phyloP scores from a whole-genome alignment of 1,284 basidiomycete genomes.

The Pseudozyma tsukubaensis region DNA sequence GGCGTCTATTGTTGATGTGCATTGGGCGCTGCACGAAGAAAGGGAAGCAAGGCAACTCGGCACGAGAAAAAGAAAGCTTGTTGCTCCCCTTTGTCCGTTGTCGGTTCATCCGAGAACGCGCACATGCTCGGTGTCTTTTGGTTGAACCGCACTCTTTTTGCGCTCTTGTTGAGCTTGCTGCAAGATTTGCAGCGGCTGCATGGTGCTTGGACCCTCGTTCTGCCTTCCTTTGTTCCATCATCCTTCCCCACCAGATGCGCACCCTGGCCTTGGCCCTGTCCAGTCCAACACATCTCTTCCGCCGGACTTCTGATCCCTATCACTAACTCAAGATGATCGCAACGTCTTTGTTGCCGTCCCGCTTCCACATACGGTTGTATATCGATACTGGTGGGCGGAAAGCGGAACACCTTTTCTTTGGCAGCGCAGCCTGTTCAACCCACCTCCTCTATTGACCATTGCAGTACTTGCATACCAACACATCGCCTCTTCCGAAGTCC shows the following conservation, averaged over 20 bases:
- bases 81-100: constrained; percentile 13
- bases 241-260: constrained; percentile 4
- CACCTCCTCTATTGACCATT: too few relatives aligned
- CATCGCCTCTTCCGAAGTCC: too few relatives aligned
- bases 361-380: constrained; percentile 5
- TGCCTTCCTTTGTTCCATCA: constrained; percentile 11
- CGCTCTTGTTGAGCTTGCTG: too few relatives aligned
- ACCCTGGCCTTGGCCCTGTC: too few relatives aligned
- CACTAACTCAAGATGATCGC: not conserved
- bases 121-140: constrained; percentile 2
- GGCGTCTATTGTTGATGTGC: too few relatives aligned
- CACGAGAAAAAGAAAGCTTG: not conserved
- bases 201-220: constrained; percentile 18
- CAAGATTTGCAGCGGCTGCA: constrained; percentile 5
- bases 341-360: not conserved
- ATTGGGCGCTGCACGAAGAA: too few relatives aligned
- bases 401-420: too few relatives aligned
- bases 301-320: too few relatives aligned
- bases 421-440: too few relatives aligned
- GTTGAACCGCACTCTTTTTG: constrained; percentile 7
- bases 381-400: not conserved
- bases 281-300: too few relatives aligned
- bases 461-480: too few relatives aligned
- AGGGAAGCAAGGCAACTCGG: too few relatives aligned
- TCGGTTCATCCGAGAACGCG: constrained; percentile 5